Conservation (phyloP, 345 rosid species). For the Murraya koenigii region DNA sequence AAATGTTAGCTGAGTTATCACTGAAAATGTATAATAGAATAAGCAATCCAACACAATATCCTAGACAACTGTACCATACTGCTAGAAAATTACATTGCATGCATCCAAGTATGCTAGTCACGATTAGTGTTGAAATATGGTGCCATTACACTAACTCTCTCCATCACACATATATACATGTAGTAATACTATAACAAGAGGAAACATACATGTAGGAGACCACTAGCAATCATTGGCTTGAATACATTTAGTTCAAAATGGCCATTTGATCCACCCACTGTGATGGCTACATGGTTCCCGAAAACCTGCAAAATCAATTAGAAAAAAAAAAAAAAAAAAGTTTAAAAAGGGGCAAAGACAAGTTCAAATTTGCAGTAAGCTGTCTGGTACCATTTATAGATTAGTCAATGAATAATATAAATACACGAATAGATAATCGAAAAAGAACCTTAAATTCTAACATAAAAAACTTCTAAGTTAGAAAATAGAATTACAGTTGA, state of each 20-base stretch:
- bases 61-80: not conserved
- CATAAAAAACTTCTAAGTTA: not conserved
- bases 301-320: constrained; percentile 57
- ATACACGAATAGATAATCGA: not conserved
- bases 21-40: not conserved
- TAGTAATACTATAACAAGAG: not conserved
- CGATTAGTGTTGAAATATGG: not conserved
- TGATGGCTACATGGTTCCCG: constrained; percentile 90
- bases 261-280: constrained; percentile 95
- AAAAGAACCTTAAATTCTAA: constrained; percentile 1
- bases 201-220: constrained; percentile 71
- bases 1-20: constrained; percentile 5
- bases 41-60: not conserved
- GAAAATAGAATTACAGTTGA: not conserved
- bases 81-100: not conserved
- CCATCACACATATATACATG: not conserved
- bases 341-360: not conserved
- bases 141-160: not conserved
- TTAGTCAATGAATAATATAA: not conserved
- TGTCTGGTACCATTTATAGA: not conserved
- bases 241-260: constrained; percentile 92
- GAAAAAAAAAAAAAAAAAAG: not conserved
- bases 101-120: not conserved
- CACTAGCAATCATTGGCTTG: constrained; percentile 95
- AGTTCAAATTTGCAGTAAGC: not conserved